Conservation (phyloP, 306 rosid species). For the Cercis canadensis region DNA sequence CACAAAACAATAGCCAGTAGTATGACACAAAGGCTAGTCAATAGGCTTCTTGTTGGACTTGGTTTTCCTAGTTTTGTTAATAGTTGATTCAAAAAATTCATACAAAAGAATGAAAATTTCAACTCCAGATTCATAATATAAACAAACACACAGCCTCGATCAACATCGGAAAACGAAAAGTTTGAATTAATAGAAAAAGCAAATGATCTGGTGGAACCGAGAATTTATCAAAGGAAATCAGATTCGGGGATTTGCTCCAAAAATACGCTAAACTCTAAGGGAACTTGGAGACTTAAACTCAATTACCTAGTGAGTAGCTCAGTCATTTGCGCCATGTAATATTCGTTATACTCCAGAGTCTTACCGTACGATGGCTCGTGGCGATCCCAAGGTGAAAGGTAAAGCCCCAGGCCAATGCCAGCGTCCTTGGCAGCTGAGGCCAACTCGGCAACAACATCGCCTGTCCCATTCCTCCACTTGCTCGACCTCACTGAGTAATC, state of each 20-base stretch:
- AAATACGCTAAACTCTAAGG: not conserved
- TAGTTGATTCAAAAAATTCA: too few relatives aligned
- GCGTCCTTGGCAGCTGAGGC: constrained; percentile 70
- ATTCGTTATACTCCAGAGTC: constrained; percentile 73
- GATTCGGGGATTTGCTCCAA: not conserved
- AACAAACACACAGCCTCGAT: not conserved
- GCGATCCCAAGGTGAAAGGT: constrained; percentile 98
- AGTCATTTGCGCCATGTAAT: constrained; percentile 81
- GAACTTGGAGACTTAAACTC: not conserved
- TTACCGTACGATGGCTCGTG: constrained; percentile 67
- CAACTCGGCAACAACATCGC: constrained; percentile 78
- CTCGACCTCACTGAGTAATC: constrained; percentile 72
- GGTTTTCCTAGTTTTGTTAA: too few relatives aligned
- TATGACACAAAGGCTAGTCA: too few relatives aligned
- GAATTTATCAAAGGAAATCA: not conserved
- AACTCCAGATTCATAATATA: too few relatives aligned
- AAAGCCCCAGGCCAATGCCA: constrained; percentile 73
- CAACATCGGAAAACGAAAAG: not conserved
- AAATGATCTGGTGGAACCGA: not conserved
- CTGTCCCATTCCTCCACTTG: constrained; percentile 68
- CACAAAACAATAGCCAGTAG: too few relatives aligned
- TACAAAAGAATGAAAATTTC: too few relatives aligned
- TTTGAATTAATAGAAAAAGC: too few relatives aligned
- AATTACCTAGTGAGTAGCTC: constrained; percentile 84
- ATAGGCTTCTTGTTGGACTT: too few relatives aligned